A percentile compares a stretch with the other conserved stretches of the same genome.
Conservation (phyloP, 2,329 filamentous ascomycete species). For the Beauveria asiatica region DNA sequence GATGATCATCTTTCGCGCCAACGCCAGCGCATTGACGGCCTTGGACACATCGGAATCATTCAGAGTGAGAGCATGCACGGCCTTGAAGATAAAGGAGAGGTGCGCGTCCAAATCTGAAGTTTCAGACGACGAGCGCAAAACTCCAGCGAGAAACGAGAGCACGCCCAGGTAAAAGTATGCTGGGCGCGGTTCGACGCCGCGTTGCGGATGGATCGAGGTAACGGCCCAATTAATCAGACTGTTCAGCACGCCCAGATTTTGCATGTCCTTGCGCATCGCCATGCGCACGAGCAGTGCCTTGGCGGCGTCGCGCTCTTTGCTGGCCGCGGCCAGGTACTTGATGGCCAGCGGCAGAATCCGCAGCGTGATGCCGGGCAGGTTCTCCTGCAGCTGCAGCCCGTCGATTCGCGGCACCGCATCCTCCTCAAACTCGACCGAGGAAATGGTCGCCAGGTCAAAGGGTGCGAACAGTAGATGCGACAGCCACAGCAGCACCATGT, state of each 20-base stretch:
- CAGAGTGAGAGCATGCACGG: slow-evolving; percentile 51
- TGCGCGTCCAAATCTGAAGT: slow-evolving; percentile 65
- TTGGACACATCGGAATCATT: slow-evolving; percentile 39
- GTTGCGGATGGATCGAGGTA: slow-evolving; percentile 42
- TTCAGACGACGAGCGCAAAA: slow-evolving; percentile 61
- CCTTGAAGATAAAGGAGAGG: slow-evolving; percentile 56
- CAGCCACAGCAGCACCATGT: slow-evolving; percentile 81
- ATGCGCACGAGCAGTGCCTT: slow-evolving; percentile 72
- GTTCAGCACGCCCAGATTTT: slow-evolving; percentile 60
- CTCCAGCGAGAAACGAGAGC: slow-evolving; percentile 68
- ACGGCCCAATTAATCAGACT: slow-evolving; percentile 65
- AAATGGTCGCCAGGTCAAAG: slow-evolving; percentile 85
- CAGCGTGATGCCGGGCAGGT: slow-evolving; percentile 60
- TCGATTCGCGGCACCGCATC: slow-evolving; percentile 32
- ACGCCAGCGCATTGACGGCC: slow-evolving; percentile 59
- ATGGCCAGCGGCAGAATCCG: slow-evolving; percentile 64
- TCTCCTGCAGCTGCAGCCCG: slow-evolving; percentile 46
- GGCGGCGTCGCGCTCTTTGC: slow-evolving; percentile 87
- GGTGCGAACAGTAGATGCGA: slow-evolving; percentile 76
- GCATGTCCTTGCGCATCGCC: slow-evolving; percentile 82
- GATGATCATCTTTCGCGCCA: slow-evolving; percentile 72
- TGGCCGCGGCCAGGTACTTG: slow-evolving; percentile 62
- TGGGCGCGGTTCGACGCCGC: slow-evolving; percentile 30
- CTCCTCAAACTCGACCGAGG: slow-evolving; percentile 46
- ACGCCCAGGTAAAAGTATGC: slow-evolving; percentile 73